phyloP scores from a whole-genome alignment of 2,329 filamentous ascomycete species.

The Hyphodiscus sp. region DNA sequence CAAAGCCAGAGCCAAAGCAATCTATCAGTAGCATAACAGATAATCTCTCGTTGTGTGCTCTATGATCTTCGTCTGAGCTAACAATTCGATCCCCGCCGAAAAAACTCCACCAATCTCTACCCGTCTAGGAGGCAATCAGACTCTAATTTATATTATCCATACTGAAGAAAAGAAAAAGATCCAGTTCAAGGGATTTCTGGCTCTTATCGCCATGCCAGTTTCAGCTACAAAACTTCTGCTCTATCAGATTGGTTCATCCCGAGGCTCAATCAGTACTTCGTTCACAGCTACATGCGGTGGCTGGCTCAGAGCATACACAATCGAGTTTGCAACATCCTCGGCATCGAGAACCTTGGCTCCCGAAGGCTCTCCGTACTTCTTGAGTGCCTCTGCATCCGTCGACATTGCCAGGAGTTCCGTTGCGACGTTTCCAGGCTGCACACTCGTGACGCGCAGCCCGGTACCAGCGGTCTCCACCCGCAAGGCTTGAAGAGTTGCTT shows the following conservation, averaged over 20 bases:
- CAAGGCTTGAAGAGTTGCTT: slow-evolving; percentile 69
- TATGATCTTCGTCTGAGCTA: too few relatives aligned
- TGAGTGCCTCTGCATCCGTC: slow-evolving; percentile 67
- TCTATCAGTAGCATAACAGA: too few relatives aligned
- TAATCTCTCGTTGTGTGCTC: too few relatives aligned
- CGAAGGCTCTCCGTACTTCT: slow-evolving; percentile 70
- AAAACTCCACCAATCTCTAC: too few relatives aligned
- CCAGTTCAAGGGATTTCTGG: too few relatives aligned
- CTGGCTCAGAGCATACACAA: slow-evolving; percentile 69
- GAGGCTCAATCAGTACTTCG: slow-evolving; percentile 71
- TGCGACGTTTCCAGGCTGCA: slow-evolving; percentile 72
- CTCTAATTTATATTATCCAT: too few relatives aligned
- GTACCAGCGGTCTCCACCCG: slow-evolving; percentile 70
- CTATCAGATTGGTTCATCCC: slow-evolving; percentile 63
- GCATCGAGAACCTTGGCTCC: slow-evolving; percentile 71
- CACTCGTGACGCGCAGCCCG: slow-evolving; percentile 64
- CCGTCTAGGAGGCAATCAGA: too few relatives aligned
- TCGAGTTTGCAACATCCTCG: slow-evolving; percentile 64
- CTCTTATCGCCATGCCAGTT: too few relatives aligned
- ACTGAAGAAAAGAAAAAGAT: too few relatives aligned
- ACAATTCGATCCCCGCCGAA: too few relatives aligned
- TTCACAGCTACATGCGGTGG: slow-evolving; percentile 73
- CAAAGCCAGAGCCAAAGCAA: too few relatives aligned
- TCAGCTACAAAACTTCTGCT: too few relatives aligned
- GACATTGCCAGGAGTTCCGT: slow-evolving; percentile 70